phyloP scores from a whole-genome alignment of 805 yeast genomes.

The Jamesozyma lodderae region DNA sequence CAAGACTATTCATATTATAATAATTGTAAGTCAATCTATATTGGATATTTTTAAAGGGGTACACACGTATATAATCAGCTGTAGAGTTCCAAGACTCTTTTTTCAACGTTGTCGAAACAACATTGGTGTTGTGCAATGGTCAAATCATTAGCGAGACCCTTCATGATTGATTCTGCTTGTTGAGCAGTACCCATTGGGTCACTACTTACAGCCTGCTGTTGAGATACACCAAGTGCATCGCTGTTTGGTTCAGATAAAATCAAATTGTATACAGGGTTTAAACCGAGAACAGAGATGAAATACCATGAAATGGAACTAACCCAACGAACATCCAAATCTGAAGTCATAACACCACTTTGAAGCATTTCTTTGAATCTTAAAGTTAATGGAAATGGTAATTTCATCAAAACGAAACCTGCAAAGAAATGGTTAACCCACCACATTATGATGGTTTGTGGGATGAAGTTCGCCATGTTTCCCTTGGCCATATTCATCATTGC shows the following conservation, averaged over 20 bases:
- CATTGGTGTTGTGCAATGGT: constrained; percentile 51
- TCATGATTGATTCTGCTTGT: constrained; percentile 55
- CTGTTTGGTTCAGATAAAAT: constrained; percentile 34
- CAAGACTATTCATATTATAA: too few species aligned
- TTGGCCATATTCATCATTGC: constrained; percentile 69
- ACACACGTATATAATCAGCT: not conserved
- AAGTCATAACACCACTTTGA: constrained; percentile 77
- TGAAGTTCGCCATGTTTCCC: constrained; percentile 69
- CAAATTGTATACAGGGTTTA: constrained; percentile 68
- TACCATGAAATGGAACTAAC: constrained; percentile 95
- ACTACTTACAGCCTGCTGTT: constrained; percentile 22
- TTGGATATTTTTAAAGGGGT: too few species aligned
- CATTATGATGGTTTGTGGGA: constrained; percentile 91
- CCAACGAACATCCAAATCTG: constrained; percentile 82
- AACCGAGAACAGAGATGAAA: constrained; percentile 77
- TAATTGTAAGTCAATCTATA: too few species aligned
- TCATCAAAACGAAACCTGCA: constrained; percentile 82
- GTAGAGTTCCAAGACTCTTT: constrained; percentile 37
- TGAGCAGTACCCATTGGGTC: constrained; percentile 41
- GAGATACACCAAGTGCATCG: constrained; percentile 23
- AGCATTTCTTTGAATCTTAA: constrained; percentile 84
- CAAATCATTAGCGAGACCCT: constrained; percentile 63
- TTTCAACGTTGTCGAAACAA: constrained; percentile 52
- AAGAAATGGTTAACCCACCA: constrained; percentile 93
- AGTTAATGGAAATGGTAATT: constrained; percentile 86